Conservation (phyloP, 345 rosid genomes). For the Odontarrhena argentea region DNA sequence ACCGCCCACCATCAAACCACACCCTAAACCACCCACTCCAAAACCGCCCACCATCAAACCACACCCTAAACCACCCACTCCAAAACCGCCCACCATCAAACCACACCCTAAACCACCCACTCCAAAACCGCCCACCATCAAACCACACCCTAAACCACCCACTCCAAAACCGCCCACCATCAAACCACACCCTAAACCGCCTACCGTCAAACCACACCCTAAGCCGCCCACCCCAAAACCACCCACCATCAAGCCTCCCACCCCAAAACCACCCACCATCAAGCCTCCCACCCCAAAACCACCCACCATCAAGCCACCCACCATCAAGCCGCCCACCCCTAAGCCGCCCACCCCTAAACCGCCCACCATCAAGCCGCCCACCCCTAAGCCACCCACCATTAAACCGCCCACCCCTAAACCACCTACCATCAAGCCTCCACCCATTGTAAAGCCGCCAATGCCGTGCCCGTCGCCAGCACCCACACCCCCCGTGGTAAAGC, state of each 20-base stretch:
- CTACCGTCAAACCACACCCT: neutral
- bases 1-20: neutral
- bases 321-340: neutral
- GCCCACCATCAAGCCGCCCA: slow-evolving; percentile 28
- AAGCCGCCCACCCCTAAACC: slow-evolving; percentile 6
- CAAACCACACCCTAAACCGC: too few relatives aligned
- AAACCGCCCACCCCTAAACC: slow-evolving; percentile 26
- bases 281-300: neutral
- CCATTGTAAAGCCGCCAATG: slow-evolving; percentile 29
- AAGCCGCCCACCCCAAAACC: neutral
- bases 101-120: too few relatives aligned
- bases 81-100: neutral
- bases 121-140: neutral
- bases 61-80: neutral
- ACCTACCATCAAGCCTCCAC: slow-evolving; percentile 23
- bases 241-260: neutral
- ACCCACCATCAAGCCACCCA: neutral
- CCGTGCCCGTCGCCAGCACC: slow-evolving; percentile 24
- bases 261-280: neutral
- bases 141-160: too few relatives aligned
- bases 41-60: neutral
- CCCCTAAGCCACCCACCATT: slow-evolving; percentile 19
- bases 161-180: neutral
- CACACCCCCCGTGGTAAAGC: slow-evolving; percentile 2
- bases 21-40: slow-evolving; percentile 4